Conservation (phyloP, 768 basidiomycete species). For the Termitomyces heimii region DNA sequence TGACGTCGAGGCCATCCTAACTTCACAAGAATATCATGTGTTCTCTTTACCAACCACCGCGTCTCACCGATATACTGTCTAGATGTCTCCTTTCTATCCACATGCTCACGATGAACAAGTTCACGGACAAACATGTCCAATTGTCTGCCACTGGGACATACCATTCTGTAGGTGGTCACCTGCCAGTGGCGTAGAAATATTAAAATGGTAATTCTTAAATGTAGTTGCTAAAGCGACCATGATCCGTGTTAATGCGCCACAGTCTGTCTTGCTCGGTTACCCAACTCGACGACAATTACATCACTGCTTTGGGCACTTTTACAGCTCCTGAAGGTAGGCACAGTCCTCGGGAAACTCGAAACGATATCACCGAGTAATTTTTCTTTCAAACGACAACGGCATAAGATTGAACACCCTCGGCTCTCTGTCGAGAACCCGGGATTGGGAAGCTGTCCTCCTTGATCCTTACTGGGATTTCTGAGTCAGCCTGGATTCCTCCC, state of each 20-base stretch:
- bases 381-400: neutral
- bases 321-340: neutral
- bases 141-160: neutral
- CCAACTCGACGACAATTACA: neutral
- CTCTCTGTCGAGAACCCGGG: conserved; percentile 3
- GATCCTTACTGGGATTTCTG: conserved; percentile 8
- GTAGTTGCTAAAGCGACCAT: neutral
- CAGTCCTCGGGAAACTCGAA: neutral
- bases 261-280: neutral
- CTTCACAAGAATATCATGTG: neutral
- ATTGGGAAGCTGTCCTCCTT: neutral
- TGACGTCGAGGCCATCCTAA: neutral
- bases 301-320: neutral
- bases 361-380: neutral
- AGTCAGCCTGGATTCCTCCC: conserved; percentile 4
- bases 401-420: neutral
- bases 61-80: neutral
- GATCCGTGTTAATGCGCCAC: neutral
- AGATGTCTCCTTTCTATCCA: too few relatives aligned
- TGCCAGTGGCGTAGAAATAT: neutral
- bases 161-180: neutral
- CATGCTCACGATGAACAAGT: neutral
- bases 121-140: neutral
- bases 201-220: neutral
- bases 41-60: neutral